phyloP scores from a whole-genome alignment of 2,329 filamentous ascomycete genomes.

The Venturia carpophila region DNA sequence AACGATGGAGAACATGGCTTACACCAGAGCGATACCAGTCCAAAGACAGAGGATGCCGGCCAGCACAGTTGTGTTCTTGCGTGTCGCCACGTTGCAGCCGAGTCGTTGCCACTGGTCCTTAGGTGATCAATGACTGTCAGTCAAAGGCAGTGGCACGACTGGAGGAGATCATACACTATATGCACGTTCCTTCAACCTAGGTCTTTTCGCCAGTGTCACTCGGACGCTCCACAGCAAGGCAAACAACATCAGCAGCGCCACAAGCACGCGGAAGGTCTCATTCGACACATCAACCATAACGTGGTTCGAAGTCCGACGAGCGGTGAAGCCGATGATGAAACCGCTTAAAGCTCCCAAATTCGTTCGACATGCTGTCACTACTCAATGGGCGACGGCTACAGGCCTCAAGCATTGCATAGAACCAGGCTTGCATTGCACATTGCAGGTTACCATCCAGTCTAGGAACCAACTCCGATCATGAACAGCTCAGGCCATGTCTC shows the following conservation, averaged over 20 bases:
- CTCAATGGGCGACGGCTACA: background rate
- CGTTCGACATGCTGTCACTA: background rate
- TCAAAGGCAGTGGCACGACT: background rate
- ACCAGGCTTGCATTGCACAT: background rate
- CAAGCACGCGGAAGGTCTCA: background rate
- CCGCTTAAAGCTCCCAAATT: background rate
- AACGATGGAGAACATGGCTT: background rate
- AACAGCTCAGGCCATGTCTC: background rate
- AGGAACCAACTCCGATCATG: background rate
- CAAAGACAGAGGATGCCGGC: background rate
- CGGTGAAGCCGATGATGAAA: background rate
- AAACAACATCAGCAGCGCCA: slow-evolving; percentile 1
- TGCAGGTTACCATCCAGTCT: background rate
- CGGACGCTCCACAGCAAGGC: background rate
- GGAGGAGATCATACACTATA: background rate
- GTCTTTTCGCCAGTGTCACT: background rate
- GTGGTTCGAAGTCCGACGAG: background rate
- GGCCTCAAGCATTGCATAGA: background rate
- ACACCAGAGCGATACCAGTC: background rate
- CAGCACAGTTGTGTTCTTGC: background rate
- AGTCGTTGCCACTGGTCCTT: background rate
- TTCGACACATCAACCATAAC: background rate
- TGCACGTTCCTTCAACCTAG: background rate
- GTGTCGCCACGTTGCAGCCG: background rate
- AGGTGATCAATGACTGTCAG: background rate